These are phyloP conservation scores for Clavispora vitiphila DNA, from an alignment of 805 yeast species.

Conservation along the genomic window DNA sequence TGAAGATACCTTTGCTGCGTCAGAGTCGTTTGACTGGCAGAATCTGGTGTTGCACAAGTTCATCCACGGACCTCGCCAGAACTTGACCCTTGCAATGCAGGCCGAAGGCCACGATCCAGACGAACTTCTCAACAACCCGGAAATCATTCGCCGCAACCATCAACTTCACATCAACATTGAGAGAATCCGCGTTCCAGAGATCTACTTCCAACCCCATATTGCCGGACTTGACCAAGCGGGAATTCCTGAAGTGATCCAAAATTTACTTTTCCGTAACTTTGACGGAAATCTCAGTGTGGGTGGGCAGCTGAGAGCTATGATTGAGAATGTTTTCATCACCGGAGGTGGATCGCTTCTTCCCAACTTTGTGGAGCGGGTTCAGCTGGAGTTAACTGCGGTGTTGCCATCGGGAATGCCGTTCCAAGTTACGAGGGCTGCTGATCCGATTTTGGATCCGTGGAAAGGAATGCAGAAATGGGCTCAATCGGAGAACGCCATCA, in stretches of 20 bases:
- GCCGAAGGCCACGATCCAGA: constrained; percentile 38
- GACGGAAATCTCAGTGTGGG: constrained; percentile 49
- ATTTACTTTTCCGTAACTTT: constrained; percentile 55
- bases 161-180: constrained; percentile 90
- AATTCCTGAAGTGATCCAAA: constrained; percentile 69
- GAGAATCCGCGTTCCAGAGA: constrained; percentile 88
- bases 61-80: constrained; percentile 85
- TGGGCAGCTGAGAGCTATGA: constrained; percentile 48
- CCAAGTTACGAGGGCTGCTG: constrained; percentile 54
- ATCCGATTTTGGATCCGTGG: constrained; percentile 85
- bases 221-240: constrained; percentile 98
- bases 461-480: constrained; percentile 88
- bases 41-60: constrained; percentile 75
- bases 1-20: constrained; percentile 75
- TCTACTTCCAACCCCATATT: constrained; percentile 84
- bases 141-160: constrained; percentile 78
- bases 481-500: constrained; percentile 37
- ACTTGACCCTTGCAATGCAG: constrained; percentile 51
- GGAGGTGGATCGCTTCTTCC: constrained; percentile 77
- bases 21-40: constrained; percentile 76
- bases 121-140: constrained; percentile 45
- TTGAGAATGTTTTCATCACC: constrained; percentile 70
- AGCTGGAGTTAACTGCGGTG: constrained; percentile 60
- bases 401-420: constrained; percentile 66
- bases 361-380: constrained; percentile 64